Evolutionary conservation across 2,329 filamentous ascomycete species (phyloP).

Genomic region (Amphichorda felina): DNA sequence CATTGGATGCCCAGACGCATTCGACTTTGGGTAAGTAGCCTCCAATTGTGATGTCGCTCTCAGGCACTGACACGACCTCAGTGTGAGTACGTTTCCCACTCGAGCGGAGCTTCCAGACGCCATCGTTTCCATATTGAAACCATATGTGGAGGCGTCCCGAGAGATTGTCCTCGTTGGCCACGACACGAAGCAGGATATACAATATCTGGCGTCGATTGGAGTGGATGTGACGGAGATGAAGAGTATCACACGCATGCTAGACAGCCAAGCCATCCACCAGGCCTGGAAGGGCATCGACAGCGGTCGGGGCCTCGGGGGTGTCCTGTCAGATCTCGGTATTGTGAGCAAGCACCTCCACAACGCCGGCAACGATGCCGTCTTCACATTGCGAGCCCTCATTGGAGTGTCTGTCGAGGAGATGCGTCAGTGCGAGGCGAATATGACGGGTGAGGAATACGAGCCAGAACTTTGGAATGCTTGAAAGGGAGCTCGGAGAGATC

Average conservation of each 20-base stretch:
- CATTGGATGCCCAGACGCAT: constrained; percentile 58
- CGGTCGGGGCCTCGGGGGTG: constrained; percentile 40
- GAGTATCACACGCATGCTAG: constrained; percentile 50
- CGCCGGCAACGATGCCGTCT: constrained; percentile 75
- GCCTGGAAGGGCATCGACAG: constrained; percentile 43
- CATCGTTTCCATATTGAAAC: constrained; percentile 24
- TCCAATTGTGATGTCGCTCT: too few relatives aligned
- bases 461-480: constrained; percentile 1
- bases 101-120: constrained; percentile 17
- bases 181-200: constrained; percentile 54
- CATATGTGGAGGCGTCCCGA: constrained; percentile 14
- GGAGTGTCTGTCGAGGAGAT: constrained; percentile 19
- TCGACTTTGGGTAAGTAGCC: constrained; percentile 59
- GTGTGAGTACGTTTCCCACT: constrained; percentile 27
- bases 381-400: constrained; percentile 65
- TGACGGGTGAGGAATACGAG: constrained; percentile 7
- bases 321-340: constrained; percentile 56
- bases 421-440: constrained; percentile 9
- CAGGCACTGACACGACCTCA: constrained; percentile 11
- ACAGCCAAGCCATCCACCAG: constrained; percentile 63
- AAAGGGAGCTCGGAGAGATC: too few relatives aligned
- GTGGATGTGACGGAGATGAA: constrained; percentile 43
- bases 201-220: constrained; percentile 53
- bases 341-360: constrained; percentile 63
- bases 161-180: constrained; percentile 74